Conservation (phyloP, 495 filamentous ascomycete species). For the Lophiostoma macrostomum region DNA sequence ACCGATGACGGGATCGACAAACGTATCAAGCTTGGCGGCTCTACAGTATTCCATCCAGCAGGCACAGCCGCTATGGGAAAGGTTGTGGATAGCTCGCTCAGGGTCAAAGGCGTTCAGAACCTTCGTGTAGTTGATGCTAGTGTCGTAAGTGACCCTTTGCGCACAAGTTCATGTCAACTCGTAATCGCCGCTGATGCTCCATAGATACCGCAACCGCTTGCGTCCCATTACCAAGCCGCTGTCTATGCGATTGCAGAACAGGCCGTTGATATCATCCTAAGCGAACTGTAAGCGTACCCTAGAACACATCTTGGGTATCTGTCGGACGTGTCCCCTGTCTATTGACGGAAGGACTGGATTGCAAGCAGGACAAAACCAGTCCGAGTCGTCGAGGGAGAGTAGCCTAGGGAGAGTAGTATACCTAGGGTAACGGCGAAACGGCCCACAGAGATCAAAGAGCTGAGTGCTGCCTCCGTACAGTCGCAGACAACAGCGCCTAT, state of each 20-base stretch:
- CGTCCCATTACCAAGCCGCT: slow-evolving; percentile 23
- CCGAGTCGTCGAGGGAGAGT: too few relatives aligned
- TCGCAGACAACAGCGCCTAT: too few relatives aligned
- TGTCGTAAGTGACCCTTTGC: slow-evolving; percentile 19
- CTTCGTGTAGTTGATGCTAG: slow-evolving; percentile 40
- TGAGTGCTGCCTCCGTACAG: too few relatives aligned
- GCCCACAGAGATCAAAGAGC: too few relatives aligned
- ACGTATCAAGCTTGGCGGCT: slow-evolving; percentile 14
- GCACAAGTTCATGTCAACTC: not conserved
- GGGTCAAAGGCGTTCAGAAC: slow-evolving; percentile 35
- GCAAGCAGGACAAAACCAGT: too few relatives aligned
- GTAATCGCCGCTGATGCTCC: not conserved
- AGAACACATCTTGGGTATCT: too few relatives aligned
- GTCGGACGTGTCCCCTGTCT: too few relatives aligned
- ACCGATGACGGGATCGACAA: slow-evolving; percentile 26
- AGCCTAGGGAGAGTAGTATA: too few relatives aligned
- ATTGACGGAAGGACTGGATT: too few relatives aligned
- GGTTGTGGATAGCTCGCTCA: slow-evolving; percentile 38
- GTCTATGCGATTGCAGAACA: slow-evolving; percentile 30
- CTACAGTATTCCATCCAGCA: slow-evolving; percentile 31
- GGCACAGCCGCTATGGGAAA: slow-evolving; percentile 39
- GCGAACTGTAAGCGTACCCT: too few relatives aligned
- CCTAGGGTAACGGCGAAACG: too few relatives aligned
- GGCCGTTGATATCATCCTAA: slow-evolving; percentile 26
- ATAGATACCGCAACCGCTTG: slow-evolving; percentile 25